phyloP scores from a whole-genome alignment of 495 filamentous ascomycete genomes.

The Aspergillus affinis region DNA sequence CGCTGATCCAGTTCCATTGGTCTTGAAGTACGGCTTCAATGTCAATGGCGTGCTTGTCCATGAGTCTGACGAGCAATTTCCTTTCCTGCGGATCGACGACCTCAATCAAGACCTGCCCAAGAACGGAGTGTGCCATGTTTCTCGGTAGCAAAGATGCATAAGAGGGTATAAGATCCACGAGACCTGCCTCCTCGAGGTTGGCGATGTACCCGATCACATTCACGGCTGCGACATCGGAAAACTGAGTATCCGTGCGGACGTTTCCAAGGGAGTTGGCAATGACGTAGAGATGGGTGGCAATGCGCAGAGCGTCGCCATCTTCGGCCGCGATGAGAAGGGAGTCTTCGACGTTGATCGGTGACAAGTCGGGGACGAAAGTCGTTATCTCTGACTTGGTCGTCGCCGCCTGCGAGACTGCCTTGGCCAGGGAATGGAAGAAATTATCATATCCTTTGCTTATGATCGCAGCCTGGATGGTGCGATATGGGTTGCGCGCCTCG shows the following conservation, averaged over 20 bases:
- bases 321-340: conserved; percentile 39
- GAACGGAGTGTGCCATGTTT: conserved; percentile 39
- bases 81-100: conserved; percentile 59
- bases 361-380: conserved; percentile 35
- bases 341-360: conserved; percentile 30
- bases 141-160: conserved; percentile 77
- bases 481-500: conserved; percentile 46
- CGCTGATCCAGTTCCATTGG: conserved; percentile 54
- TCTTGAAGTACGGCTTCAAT: conserved; percentile 50
- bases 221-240: conserved; percentile 33
- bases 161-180: conserved; percentile 75
- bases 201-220: conserved; percentile 75
- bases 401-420: conserved; percentile 37
- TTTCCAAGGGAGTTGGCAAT: conserved; percentile 40
- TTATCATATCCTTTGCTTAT: conserved; percentile 38
- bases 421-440: conserved; percentile 39
- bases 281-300: conserved; percentile 52
- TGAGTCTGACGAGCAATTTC: conserved; percentile 47
- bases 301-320: conserved; percentile 42
- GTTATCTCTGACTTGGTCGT: conserved; percentile 19
- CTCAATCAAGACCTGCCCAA: conserved; percentile 58
- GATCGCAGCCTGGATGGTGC: conserved; percentile 49
- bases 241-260: conserved; percentile 32
- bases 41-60: conserved; percentile 54
- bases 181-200: conserved; percentile 64